These are phyloP conservation scores for Clitocybe nebularis DNA, from an alignment of 1,284 basidiomycete genomes.

Conservation along the genomic window DNA sequence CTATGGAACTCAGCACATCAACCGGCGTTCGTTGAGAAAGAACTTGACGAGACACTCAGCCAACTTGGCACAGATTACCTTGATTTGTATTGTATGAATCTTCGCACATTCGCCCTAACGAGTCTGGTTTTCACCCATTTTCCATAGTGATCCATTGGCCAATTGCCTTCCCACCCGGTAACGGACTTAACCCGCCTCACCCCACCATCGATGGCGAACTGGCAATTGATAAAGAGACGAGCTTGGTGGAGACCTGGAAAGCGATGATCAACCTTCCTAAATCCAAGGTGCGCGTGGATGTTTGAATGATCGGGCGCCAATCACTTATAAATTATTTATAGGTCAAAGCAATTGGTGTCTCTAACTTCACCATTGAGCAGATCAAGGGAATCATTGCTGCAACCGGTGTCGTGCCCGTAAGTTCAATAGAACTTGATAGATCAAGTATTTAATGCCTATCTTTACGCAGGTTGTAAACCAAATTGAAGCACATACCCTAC, in stretches of 20 bases:
- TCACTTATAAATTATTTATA: slow-evolving; percentile 17
- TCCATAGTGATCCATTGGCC: slow-evolving; percentile 83
- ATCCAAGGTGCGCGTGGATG: slow-evolving; percentile 28
- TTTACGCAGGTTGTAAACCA: slow-evolving; percentile 64
- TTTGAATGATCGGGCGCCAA: neutral
- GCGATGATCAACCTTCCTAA: slow-evolving; percentile 64
- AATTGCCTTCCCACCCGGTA: slow-evolving; percentile 65
- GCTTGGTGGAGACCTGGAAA: slow-evolving; percentile 80
- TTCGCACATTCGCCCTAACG: too few relatives aligned
- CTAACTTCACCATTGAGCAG: slow-evolving; percentile 73
- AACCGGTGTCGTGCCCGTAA: slow-evolving; percentile 71
- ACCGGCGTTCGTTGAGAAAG: slow-evolving; percentile 62
- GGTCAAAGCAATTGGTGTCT: slow-evolving; percentile 69
- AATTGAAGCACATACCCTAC: slow-evolving; percentile 80
- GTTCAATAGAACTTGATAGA: slow-evolving; percentile 8
- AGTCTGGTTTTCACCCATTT: slow-evolving; percentile 1
- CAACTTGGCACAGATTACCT: slow-evolving; percentile 74
- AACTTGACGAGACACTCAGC: slow-evolving; percentile 71
- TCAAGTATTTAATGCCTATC: neutral
- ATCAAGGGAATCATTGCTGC: slow-evolving; percentile 70
- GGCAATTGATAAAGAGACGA: slow-evolving; percentile 57
- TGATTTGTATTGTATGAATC: slow-evolving; percentile 72
- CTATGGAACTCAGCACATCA: slow-evolving; percentile 72
- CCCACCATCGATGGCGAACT: slow-evolving; percentile 40
- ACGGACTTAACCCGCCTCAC: slow-evolving; percentile 54